Evolutionary conservation across 192 early-diverging fungal species (phyloP).

Genomic region (Coemansia erecta): DNA sequence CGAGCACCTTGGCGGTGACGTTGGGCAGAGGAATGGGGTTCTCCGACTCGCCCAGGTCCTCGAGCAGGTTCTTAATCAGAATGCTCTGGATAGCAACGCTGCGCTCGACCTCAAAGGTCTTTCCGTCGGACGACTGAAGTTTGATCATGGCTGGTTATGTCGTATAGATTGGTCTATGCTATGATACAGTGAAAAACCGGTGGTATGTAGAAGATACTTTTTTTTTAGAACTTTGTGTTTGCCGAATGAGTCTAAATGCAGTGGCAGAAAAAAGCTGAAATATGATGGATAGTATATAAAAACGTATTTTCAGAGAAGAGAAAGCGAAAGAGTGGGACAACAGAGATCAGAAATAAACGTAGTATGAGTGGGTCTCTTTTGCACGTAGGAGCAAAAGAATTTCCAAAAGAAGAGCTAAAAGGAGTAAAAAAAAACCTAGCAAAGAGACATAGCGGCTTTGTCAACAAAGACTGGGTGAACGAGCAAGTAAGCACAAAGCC

Average conservation of each 20-base stretch:
- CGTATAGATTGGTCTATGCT: neutral
- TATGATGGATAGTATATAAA: neutral
- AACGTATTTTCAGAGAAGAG: neutral
- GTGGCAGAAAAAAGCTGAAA: neutral
- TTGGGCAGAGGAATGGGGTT: slow-evolving; percentile 77
- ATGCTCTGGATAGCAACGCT: slow-evolving; percentile 70
- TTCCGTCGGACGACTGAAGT: slow-evolving; percentile 64
- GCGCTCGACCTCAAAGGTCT: slow-evolving; percentile 62
- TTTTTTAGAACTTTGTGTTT: too few species aligned
- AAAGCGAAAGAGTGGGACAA: neutral
- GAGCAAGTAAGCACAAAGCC: too few species aligned
- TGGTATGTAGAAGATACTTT: too few species aligned
- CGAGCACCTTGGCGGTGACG: slow-evolving; percentile 68
- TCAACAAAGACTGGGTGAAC: neutral
- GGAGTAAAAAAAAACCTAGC: neutral
- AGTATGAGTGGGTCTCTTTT: neutral
- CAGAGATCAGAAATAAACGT: neutral
- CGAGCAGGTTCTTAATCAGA: slow-evolving; percentile 80
- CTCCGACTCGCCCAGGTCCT: slow-evolving; percentile 69
- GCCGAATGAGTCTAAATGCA: neutral
- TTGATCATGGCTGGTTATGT: slow-evolving; percentile 37
- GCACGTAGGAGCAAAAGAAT: too few species aligned
- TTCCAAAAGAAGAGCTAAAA: neutral
- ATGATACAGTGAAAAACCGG: too few species aligned
- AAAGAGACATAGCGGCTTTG: neutral